Percentiles rank a stretch among this genome's conserved stretches.
Evolutionary conservation across 306 rosid genomes (phyloP).

Genomic region (Castanea mollissima): DNA sequence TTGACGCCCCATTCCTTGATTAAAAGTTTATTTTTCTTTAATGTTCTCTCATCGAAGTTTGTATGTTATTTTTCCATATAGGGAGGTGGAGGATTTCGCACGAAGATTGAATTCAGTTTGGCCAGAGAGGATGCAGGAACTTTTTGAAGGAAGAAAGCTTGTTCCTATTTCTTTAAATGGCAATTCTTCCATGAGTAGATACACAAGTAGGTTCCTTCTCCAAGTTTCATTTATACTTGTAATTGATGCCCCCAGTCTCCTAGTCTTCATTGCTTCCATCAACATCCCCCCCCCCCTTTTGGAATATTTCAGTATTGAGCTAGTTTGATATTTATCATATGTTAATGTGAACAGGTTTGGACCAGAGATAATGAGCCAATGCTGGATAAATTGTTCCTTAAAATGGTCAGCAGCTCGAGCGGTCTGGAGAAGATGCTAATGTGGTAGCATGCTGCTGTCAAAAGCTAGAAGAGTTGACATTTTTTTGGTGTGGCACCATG

Average conservation of each 20-base stretch:
- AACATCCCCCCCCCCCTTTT: not conserved
- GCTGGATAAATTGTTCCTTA: constrained; percentile 19
- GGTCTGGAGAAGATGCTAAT: constrained; percentile 34
- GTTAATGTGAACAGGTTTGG: constrained; percentile 52
- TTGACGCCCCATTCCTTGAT: not conserved
- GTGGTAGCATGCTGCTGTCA: constrained; percentile 30
- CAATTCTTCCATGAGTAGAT: constrained; percentile 52
- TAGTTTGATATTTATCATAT: not conserved
- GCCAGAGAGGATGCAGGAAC: constrained; percentile 88
- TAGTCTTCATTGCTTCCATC: not conserved
- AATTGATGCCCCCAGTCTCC: not conserved
- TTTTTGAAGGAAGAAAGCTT: constrained; percentile 73
- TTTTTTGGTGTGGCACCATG: constrained; percentile 40
- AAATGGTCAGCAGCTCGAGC: constrained; percentile 32
- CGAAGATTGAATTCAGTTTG: constrained; percentile 85
- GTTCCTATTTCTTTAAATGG: constrained; percentile 59
- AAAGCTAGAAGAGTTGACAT: constrained; percentile 35
- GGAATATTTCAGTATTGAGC: constrained; percentile 4
- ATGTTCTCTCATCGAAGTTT: not conserved
- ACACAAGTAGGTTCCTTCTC: constrained; percentile 42
- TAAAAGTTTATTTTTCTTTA: not conserved
- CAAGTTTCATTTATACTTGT: not conserved
- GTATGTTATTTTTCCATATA: constrained; percentile 20
- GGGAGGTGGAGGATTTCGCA: constrained; percentile 95
- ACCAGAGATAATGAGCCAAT: constrained; percentile 49